Evolutionary conservation across 306 rosid genomes (phyloP).

Genomic region (Pyrus betulifolia): DNA sequence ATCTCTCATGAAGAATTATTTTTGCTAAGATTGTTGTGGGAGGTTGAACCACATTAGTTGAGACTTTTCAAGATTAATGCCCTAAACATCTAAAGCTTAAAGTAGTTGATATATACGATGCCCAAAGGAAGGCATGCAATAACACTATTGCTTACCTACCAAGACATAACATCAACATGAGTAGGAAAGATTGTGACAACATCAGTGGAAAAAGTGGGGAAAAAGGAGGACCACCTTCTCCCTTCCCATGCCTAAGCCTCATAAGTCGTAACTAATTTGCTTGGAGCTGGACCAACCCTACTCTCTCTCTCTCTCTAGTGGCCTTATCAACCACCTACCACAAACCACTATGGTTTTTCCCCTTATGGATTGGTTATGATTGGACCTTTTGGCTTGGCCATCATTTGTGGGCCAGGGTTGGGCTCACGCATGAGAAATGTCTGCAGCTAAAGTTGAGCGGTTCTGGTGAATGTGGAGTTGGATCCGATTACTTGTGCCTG

Average conservation of each 20-base stretch:
- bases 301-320: neutral
- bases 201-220: neutral
- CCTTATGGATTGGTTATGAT: neutral
- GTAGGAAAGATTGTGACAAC: neutral
- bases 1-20: neutral
- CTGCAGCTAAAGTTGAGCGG: neutral
- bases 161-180: neutral
- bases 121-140: neutral
- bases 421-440: neutral
- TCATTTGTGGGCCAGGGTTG: neutral
- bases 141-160: constrained; percentile 36
- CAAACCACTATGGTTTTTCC: neutral
- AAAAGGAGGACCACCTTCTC: neutral
- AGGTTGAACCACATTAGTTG: constrained; percentile 25
- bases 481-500: neutral
- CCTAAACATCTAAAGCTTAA: neutral
- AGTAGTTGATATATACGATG: neutral
- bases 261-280: neutral
- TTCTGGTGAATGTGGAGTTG: neutral
- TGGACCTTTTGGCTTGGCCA: neutral
- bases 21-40: neutral
- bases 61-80: neutral
- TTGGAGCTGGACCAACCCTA: constrained; percentile 7
- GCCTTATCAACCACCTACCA: neutral
- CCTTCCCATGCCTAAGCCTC: neutral